Percentiles rank a stretch among this genome's conserved stretches.
These are phyloP conservation scores for Cryptococcus floricola DNA, from an alignment of 1,284 basidiomycete species.

Conservation along the genomic window DNA sequence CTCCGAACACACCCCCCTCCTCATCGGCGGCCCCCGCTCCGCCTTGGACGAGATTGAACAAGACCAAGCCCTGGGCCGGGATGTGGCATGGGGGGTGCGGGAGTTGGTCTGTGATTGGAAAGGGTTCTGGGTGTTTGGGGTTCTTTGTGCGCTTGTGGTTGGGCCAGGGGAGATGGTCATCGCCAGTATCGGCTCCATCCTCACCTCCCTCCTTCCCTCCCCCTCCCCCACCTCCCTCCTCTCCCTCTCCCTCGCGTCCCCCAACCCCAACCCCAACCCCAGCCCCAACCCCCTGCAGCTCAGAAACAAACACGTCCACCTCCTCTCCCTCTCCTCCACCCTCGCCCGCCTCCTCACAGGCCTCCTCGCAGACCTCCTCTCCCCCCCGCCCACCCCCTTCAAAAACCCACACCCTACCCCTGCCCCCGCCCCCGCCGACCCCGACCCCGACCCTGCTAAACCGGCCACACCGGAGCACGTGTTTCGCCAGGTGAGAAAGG, in stretches of 20 bases:
- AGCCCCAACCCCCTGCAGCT: conserved; percentile 29
- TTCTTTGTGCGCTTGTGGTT: conserved; percentile 41
- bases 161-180: conserved; percentile 48
- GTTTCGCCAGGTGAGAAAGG: conserved; percentile 29
- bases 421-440: no score
- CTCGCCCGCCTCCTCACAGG: conserved; percentile 44
- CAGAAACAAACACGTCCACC: conserved; percentile 48
- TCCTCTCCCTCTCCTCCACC: conserved; percentile 46
- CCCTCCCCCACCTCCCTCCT: conserved; percentile 18
- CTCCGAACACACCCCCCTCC: conserved; percentile 43
- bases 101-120: conserved; percentile 36
- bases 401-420: no score
- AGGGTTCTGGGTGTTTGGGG: conserved; percentile 47
- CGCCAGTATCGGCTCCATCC: conserved; percentile 47
- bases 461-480: conserved; percentile 26
- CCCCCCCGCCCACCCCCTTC: conserved; percentile 33
- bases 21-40: conserved; percentile 47
- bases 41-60: conserved; percentile 42
- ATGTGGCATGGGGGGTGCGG: conserved; percentile 31
- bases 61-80: not conserved
- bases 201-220: conserved; percentile 43
- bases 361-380: conserved; percentile 42
- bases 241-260: conserved; percentile 9
- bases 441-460: no score
- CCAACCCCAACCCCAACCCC: no score